phyloP scores from a whole-genome alignment of 2,329 filamentous ascomycete species.

The Dactylellina cionopaga region DNA sequence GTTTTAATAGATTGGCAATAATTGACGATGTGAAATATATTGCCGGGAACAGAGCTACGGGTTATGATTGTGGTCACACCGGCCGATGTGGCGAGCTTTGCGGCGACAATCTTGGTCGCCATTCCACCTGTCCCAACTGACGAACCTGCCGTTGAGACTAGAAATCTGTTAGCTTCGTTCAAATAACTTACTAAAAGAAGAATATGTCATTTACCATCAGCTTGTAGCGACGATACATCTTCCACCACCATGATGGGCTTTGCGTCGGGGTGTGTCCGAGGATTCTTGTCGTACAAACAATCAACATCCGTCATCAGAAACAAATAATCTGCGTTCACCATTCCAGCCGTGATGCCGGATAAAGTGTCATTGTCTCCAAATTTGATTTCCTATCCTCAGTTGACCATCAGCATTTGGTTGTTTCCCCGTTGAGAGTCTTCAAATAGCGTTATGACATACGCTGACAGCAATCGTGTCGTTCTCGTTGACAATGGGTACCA shows the following conservation, averaged over 20 bases:
- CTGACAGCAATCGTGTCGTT: slow-evolving; percentile 96
- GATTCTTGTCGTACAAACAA: slow-evolving; percentile 96
- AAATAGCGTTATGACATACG: slow-evolving; percentile 58
- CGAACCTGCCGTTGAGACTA: slow-evolving; percentile 88
- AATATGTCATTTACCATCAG: slow-evolving; percentile 72
- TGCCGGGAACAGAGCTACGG: slow-evolving; percentile 89
- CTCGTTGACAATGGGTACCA: slow-evolving; percentile 98
- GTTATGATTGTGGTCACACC: slow-evolving; percentile 97
- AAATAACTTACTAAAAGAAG: neutral
- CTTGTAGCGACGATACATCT: slow-evolving; percentile 82
- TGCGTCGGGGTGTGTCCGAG: slow-evolving; percentile 83
- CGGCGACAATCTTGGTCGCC: slow-evolving; percentile 96
- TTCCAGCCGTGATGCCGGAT: slow-evolving; percentile 93
- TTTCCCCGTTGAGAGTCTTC: too few relatives aligned
- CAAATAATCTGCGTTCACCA: slow-evolving; percentile 95
- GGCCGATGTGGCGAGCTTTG: slow-evolving; percentile 88
- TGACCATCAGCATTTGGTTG: neutral
- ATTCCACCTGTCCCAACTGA: slow-evolving; percentile 93
- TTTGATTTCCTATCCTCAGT: slow-evolving; percentile 77
- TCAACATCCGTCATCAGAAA: slow-evolving; percentile 99
- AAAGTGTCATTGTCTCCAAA: slow-evolving; percentile 99
- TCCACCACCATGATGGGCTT: slow-evolving; percentile 90
- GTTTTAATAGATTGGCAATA: slow-evolving; percentile 75
- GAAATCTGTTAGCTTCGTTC: slow-evolving; percentile 32
- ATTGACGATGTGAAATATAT: slow-evolving; percentile 85